phyloP scores from a whole-genome alignment of 2,329 filamentous ascomycete genomes.

The Hypoxylon sp. region DNA sequence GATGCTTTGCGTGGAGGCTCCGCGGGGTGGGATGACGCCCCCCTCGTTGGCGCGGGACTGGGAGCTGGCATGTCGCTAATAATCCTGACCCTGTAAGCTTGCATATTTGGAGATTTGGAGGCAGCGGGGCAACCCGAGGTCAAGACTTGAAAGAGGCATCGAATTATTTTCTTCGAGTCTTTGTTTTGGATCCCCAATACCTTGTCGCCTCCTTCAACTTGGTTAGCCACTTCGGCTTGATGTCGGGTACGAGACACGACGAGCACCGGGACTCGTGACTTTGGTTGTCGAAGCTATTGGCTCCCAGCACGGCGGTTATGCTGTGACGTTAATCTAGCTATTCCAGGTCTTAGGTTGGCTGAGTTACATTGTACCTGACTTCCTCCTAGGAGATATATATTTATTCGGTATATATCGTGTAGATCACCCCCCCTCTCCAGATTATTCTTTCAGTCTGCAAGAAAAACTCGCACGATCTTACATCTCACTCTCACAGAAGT shows the following conservation, averaged over 20 bases:
- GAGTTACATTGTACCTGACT: conserved; percentile 17
- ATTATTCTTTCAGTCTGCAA: conserved; percentile 20
- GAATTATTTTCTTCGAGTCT: conserved; percentile 8
- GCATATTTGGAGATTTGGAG: conserved; percentile 38
- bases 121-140: conserved; percentile 15
- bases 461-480: conserved; percentile 27
- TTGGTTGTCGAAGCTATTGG: conserved; percentile 19
- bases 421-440: conserved; percentile 35
- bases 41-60: conserved; percentile 26
- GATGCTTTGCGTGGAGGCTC: conserved; percentile 31
- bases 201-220: conserved; percentile 1
- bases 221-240: conserved; percentile 31
- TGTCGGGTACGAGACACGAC: conserved; percentile 41
- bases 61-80: conserved; percentile 25
- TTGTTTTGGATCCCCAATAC: conserved; percentile 10
- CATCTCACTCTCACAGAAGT: conserved; percentile 8
- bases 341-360: conserved; percentile 27
- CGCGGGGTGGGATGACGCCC: conserved; percentile 28
- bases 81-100: conserved; percentile 25
- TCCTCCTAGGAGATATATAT: conserved; percentile 7
- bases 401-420: conserved; percentile 39
- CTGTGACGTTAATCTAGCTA: conserved; percentile 28
- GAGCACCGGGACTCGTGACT: conserved; percentile 33
- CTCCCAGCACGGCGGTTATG: conserved; percentile 18
- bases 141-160: conserved; percentile 10